A percentile compares a stretch with the other conserved stretches of the same genome.
Conservation (phyloP, 192 early-diverging fungal species). For the Chytriomyces hyalinus region DNA sequence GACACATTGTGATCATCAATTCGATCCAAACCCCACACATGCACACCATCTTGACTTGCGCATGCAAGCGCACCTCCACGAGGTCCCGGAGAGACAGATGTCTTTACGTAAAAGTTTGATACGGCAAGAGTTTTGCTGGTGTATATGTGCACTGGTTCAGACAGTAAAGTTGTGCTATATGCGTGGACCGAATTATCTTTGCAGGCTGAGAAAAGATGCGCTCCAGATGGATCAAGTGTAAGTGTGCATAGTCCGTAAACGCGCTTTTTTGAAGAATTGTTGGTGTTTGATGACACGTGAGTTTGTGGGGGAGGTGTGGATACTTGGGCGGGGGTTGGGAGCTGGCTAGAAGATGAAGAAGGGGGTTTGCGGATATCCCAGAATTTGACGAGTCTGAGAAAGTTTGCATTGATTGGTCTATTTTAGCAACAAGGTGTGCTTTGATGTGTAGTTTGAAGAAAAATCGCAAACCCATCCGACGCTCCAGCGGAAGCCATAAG, state of each 20-base stretch:
- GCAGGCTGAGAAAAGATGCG: constrained; percentile 73
- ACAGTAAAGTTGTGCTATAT: background rate
- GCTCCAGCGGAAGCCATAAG: constrained; percentile 66
- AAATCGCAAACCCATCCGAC: constrained; percentile 62
- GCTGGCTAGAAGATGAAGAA: constrained; percentile 5
- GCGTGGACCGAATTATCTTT: constrained; percentile 61
- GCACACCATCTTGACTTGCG: constrained; percentile 73
- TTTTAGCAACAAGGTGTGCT: background rate
- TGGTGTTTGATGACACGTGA: background rate
- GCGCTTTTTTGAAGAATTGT: background rate
- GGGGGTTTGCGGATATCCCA: constrained; percentile 78
- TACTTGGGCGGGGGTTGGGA: background rate
- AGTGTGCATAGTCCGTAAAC: constrained; percentile 48
- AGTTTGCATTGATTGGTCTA: constrained; percentile 31
- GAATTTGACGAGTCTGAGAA: constrained; percentile 68
- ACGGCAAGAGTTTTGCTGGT: constrained; percentile 55
- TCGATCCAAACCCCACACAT: constrained; percentile 72
- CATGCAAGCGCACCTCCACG: constrained; percentile 66
- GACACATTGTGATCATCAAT: constrained; percentile 24
- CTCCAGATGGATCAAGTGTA: constrained; percentile 55
- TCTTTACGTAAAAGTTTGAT: constrained; percentile 74
- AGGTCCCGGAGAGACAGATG: constrained; percentile 70
- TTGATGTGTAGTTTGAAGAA: background rate
- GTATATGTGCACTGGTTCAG: constrained; percentile 46
- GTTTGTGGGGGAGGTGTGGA: constrained; percentile 4